These are phyloP conservation scores for Fusarium compactum DNA, from an alignment of 2,329 filamentous ascomycete genomes.

Conservation along the genomic window DNA sequence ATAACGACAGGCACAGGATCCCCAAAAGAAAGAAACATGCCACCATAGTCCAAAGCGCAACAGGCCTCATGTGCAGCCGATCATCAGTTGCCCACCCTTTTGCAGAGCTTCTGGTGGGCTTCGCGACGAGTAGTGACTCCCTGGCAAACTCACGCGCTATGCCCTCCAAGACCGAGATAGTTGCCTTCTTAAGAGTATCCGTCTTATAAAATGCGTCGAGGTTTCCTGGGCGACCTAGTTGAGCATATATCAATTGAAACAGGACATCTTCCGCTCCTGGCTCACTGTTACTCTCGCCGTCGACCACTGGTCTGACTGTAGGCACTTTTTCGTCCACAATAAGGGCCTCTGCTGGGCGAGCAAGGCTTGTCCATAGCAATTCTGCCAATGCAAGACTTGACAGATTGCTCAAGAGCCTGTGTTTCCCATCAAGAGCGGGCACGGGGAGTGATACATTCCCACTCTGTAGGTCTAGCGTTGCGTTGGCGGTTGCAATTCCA, in stretches of 20 bases:
- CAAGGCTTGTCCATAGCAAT: not conserved
- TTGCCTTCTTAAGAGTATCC: not conserved
- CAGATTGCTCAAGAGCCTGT: not conserved
- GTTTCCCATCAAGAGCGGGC: not conserved
- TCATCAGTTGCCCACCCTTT: not conserved
- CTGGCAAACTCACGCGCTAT: not conserved
- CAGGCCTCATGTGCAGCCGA: not conserved
- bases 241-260: not conserved
- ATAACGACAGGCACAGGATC: not conserved
- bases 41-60: not conserved
- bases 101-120: not conserved
- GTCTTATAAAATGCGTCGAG: not conserved
- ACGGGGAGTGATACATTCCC: not conserved
- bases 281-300: rapidly evolving
- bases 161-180: not conserved
- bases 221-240: not conserved
- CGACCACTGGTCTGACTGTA: not conserved
- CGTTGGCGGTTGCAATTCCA: not conserved
- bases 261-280: not conserved
- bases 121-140: not conserved
- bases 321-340: not conserved
- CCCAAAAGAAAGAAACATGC: not conserved
- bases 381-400: not conserved
- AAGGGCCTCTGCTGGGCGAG: not conserved
- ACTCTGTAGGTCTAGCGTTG: not conserved